Base-by-base conservation (phyloP, 495 filamentous ascomycete species). In the Xylaria palmicola region DNA sequence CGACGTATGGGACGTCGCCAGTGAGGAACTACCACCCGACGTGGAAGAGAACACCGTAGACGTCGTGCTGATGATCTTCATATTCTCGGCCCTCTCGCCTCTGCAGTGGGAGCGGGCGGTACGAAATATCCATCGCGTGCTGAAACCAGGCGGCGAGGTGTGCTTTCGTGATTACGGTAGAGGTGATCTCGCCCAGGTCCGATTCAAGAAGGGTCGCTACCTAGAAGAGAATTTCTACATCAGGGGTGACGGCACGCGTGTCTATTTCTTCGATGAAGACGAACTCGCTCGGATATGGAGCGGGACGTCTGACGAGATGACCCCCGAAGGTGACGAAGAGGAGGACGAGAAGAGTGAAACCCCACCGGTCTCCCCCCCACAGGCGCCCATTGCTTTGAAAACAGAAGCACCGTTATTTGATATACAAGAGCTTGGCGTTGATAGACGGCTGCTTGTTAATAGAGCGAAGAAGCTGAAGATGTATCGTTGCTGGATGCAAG, bases 401-500 rank as follows among this genome's bases (percentile, higher is more conserved):
- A 32, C 20, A 39, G 12, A 24, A 19, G 30, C 40, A 19, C 69
- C 75, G 27, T 27, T 62, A 10, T 92, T 96, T 68, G 83, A 93
- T 53, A 77, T 96, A 41, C 69, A 86, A 27, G 83, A 93, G 49
- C 75, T 98, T 41, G 95, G 87, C 13, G 82, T 90, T 52, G 94
- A 98, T 68, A 83, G 90, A 62, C 83, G 95, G 60, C 78, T 98
- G 77, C 79, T 98, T 47, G 93, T 98, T 56, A 98, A 98, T 71
- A 87, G 94, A 43, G 88, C 90, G 58, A 86, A 85, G 64, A 87
- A 91, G 74, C 74, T 97, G 8, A 98, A 98, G 77, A 98, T 98
- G 94, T 97, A 97, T 76, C 87, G 94, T 43, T 97, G 92, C 78
- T 92, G 94, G 94, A 87, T 98, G 72, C 94, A 98, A 72, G 95